A percentile compares a stretch with the other conserved stretches of the same genome.
Evolutionary conservation across 2,329 filamentous ascomycete species (phyloP).

Genomic region (Pseudopyricularia javanii): DNA sequence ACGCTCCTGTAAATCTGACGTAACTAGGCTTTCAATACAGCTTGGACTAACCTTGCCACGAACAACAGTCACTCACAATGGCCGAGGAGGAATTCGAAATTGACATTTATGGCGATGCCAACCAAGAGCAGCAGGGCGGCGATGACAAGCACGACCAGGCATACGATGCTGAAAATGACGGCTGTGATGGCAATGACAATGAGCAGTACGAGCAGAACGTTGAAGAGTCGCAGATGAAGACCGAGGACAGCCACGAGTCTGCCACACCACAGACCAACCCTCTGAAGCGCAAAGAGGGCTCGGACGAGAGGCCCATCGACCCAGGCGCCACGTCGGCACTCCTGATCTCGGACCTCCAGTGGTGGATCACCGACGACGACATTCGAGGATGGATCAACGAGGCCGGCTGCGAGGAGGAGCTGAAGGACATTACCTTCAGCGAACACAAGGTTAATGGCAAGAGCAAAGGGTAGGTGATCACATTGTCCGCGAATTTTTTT

Average conservation of each 20-base stretch:
- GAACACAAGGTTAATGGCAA: constrained; percentile 99
- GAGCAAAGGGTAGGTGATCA: constrained; percentile 69
- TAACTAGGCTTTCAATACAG: constrained; percentile 6
- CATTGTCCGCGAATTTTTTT: not conserved
- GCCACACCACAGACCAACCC: constrained; percentile 32
- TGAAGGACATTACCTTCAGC: constrained; percentile 90
- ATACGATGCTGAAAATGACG: constrained; percentile 19
- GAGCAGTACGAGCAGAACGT: constrained; percentile 19
- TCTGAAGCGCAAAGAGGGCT: constrained; percentile 47
- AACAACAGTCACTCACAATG: constrained; percentile 28
- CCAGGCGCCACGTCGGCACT: constrained; percentile 55
- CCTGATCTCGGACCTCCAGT: constrained; percentile 80
- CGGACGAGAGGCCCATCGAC: constrained; percentile 47
- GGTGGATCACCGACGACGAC: constrained; percentile 96
- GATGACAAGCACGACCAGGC: constrained; percentile 21
- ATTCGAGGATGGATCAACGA: constrained; percentile 75
- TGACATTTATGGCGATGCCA: constrained; percentile 56
- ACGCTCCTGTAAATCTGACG: constrained; percentile 7
- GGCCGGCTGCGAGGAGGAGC: constrained; percentile 68
- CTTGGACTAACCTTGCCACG: not conserved
- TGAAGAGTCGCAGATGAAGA: constrained; percentile 18
- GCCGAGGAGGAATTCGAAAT: constrained; percentile 62
- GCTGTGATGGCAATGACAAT: constrained; percentile 3
- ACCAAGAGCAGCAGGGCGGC: constrained; percentile 23
- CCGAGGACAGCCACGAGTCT: constrained; percentile 16